Base-by-base conservation (phyloP, 352 stramenopile genomes). In the Pythium phragmiticola region DNA sequence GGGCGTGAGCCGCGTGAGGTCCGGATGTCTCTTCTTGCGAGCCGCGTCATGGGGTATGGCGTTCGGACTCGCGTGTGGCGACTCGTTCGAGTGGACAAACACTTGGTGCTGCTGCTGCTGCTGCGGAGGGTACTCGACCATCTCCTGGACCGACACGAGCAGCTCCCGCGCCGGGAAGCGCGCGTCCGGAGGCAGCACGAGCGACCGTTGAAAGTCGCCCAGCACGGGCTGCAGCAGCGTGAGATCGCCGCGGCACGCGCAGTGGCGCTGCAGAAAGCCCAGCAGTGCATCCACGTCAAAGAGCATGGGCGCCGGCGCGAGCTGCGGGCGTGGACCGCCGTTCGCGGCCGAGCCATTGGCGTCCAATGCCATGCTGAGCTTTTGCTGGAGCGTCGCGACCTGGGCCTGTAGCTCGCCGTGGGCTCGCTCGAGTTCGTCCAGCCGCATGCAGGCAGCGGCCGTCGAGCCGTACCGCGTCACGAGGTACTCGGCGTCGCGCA, bases 401-500 rank as follows among this genome's bases (percentile, higher is more conserved):
- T 68, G 60, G 54, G 63, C 53, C 33, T 60, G 65, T 8, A 68
- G 59, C 13, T 65, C 60, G 23, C 54, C 56, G 46, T 73, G 59
- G 53, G 65, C 64, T 51, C 46, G 70, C 55, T 72, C 71, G 33
- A 78, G 74, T 61, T 63, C 55, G 14, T 71, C 68, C 17, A 81
- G 61, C 0, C 60, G 65, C 36, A 63, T 59, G 45, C 64, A 67
- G 37, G 74, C 74, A 0, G 68, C 68, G 4, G 50, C 39, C 37
- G 69, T 77, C 41, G 70, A 75, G 3, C 74, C 74, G 47, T 78
- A 81, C 39, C 50, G 65, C 16, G 56, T 55, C 28, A 69, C 62
- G 34, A 80, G 69, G 58, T 68, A 62, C 56, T 75, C 73, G n/a
- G 72, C 70, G 54, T 80, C 73, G 46, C 66, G 67, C 52, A 77